phyloP scores from a whole-genome alignment of 495 filamentous ascomycete genomes.

The Penicillium silybi region DNA sequence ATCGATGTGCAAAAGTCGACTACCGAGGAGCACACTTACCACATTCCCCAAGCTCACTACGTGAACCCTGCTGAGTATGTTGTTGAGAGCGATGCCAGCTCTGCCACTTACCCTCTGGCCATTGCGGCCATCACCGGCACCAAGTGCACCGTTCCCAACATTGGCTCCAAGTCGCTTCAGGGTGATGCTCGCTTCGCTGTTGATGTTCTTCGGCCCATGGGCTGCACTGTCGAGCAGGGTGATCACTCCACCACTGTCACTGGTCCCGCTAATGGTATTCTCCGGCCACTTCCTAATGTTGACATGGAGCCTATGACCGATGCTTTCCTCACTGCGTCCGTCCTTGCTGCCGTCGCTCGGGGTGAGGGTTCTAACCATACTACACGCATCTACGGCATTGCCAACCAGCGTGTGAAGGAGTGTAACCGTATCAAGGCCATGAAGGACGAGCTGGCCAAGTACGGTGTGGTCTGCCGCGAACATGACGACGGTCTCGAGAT shows the following conservation, averaged over 20 bases:
- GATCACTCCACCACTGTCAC: slow-evolving; percentile 86
- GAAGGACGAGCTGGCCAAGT: slow-evolving; percentile 95
- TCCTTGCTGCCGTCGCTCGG: slow-evolving; percentile 86
- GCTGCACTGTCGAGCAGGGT: slow-evolving; percentile 83
- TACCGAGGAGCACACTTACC: slow-evolving; percentile 83
- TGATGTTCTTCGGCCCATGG: slow-evolving; percentile 89
- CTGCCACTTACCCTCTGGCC: slow-evolving; percentile 93
- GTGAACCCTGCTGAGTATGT: slow-evolving; percentile 82
- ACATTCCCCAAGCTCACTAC: slow-evolving; percentile 85
- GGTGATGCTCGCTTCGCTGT: slow-evolving; percentile 95
- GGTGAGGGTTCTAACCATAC: slow-evolving; percentile 52
- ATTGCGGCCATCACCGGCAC: slow-evolving; percentile 93
- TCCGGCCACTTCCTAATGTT: slow-evolving; percentile 70
- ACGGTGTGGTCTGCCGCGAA: slow-evolving; percentile 81
- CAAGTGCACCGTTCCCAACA: slow-evolving; percentile 92
- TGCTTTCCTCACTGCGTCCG: slow-evolving; percentile 92
- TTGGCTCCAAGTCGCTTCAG: slow-evolving; percentile 86
- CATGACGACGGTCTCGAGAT: slow-evolving; percentile 91
- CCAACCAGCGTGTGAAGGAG: slow-evolving; percentile 98
- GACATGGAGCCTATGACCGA: slow-evolving; percentile 99
- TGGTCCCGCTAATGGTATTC: slow-evolving; percentile 68
- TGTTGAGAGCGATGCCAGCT: slow-evolving; percentile 95
- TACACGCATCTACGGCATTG: slow-evolving; percentile 87
- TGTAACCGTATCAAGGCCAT: slow-evolving; percentile 96
- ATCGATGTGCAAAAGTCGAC: slow-evolving; percentile 70